Conservation (phyloP, 805 yeast species). For the Komagataella pastoris region DNA sequence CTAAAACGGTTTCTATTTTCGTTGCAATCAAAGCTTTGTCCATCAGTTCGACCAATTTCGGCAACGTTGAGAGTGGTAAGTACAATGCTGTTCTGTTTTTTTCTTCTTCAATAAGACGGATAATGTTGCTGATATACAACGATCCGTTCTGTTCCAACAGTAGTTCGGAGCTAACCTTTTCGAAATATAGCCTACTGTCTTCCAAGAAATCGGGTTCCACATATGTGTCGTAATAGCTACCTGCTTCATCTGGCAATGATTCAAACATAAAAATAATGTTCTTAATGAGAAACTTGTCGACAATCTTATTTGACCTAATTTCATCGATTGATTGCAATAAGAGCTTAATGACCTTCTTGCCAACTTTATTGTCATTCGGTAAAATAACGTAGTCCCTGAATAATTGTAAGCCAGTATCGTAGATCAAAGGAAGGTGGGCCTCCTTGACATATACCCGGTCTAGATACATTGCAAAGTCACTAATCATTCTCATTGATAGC, state of each 20-base stretch:
- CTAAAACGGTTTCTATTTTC: slow-evolving; percentile 42
- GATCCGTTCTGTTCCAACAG: slow-evolving; percentile 33
- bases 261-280: slow-evolving; percentile 62
- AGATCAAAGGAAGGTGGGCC: slow-evolving; percentile 42
- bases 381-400: slow-evolving; percentile 52
- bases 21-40: slow-evolving; percentile 45
- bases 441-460: slow-evolving; percentile 78
- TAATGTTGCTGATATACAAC: slow-evolving; percentile 36
- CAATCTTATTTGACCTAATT: slow-evolving; percentile 39
- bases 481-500: slow-evolving; percentile 59
- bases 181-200: slow-evolving; percentile 44
- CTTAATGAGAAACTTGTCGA: slow-evolving; percentile 46
- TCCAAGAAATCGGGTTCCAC: slow-evolving; percentile 57
- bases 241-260: slow-evolving; percentile 31
- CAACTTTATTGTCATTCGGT: slow-evolving; percentile 33
- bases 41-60: slow-evolving; percentile 41
- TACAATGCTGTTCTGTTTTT: slow-evolving; percentile 38
- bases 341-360: slow-evolving; percentile 30
- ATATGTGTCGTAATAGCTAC: slow-evolving; percentile 40
- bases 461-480: slow-evolving; percentile 77
- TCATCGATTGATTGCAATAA: slow-evolving; percentile 42
- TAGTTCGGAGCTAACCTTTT: slow-evolving; percentile 28
- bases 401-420: slow-evolving; percentile 59
- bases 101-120: slow-evolving; percentile 49
- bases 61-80: slow-evolving; percentile 38